Conservation (phyloP, 768 basidiomycete genomes). For the Lactarius hatsudake region DNA sequence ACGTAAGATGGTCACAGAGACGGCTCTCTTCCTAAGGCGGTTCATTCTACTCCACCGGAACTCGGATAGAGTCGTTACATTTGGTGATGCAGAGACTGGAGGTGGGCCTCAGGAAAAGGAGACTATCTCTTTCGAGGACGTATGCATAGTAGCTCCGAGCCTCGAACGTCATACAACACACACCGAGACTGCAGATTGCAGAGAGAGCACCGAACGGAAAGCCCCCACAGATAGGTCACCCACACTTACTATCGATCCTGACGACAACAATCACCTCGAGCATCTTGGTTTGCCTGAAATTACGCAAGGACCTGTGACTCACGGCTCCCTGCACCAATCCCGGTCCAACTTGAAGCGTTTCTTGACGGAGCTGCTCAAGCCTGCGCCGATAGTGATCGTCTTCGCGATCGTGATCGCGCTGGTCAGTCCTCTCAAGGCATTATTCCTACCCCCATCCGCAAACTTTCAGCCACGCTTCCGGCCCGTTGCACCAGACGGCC, state of each 20-base stretch:
- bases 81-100: background rate
- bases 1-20: conserved; percentile 25
- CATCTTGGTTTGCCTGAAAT: background rate
- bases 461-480: conserved; percentile 39
- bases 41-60: background rate
- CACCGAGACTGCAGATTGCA: background rate
- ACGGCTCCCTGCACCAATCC: background rate
- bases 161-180: background rate
- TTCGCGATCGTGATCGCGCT: conserved; percentile 55
- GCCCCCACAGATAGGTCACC: background rate
- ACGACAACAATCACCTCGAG: background rate
- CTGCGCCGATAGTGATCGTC: conserved; percentile 53
- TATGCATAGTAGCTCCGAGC: background rate
- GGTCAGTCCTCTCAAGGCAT: conserved; percentile 53
- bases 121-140: background rate
- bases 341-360: background rate
- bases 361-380: conserved; percentile 37
- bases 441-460: conserved; percentile 51
- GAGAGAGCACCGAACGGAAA: background rate
- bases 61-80: background rate
- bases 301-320: background rate
- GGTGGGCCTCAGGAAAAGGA: background rate
- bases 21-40: background rate
- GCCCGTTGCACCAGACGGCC: conserved; percentile 54
- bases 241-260: conserved; percentile 10